These are phyloP conservation scores for Leccinum fuscescens DNA, from an alignment of 1,284 basidiomycete genomes.

Conservation along the genomic window DNA sequence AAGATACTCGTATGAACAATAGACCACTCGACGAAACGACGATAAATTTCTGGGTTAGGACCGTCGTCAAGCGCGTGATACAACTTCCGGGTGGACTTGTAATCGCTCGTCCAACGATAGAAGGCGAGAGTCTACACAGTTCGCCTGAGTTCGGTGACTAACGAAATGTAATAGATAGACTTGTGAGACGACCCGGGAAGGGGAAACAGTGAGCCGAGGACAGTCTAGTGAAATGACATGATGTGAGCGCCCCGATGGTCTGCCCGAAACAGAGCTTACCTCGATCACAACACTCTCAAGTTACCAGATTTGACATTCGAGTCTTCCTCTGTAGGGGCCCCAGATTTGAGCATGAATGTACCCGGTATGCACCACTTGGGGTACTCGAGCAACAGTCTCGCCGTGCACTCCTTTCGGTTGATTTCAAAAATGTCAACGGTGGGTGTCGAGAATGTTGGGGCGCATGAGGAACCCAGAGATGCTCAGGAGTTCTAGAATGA, in stretches of 20 bases:
- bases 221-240: conserved; percentile 45
- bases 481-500: conserved; percentile 73
- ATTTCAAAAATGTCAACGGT: conserved; percentile 87
- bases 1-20: conserved; percentile 97
- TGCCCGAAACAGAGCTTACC: conserved; percentile 38
- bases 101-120: conserved; percentile 92
- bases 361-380: conserved; percentile 67
- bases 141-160: conserved; percentile 79
- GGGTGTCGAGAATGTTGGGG: conserved; percentile 73
- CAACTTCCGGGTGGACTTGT: conserved; percentile 76
- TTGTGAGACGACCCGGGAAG: conserved; percentile 53
- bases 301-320: conserved; percentile 67
- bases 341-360: conserved; percentile 78
- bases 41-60: conserved; percentile 81
- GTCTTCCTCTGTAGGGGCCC: conserved; percentile 48
- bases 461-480: conserved; percentile 81
- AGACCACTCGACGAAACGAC: conserved; percentile 92
- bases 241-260: background rate
- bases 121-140: conserved; percentile 81
- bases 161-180: conserved; percentile 64
- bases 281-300: conserved; percentile 80
- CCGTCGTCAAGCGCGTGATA: conserved; percentile 78
- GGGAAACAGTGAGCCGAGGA: conserved; percentile 74
- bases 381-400: conserved; percentile 82
- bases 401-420: conserved; percentile 89